Conservation (phyloP, 441 rosid species). For the Populus trichocarpa region DNA sequence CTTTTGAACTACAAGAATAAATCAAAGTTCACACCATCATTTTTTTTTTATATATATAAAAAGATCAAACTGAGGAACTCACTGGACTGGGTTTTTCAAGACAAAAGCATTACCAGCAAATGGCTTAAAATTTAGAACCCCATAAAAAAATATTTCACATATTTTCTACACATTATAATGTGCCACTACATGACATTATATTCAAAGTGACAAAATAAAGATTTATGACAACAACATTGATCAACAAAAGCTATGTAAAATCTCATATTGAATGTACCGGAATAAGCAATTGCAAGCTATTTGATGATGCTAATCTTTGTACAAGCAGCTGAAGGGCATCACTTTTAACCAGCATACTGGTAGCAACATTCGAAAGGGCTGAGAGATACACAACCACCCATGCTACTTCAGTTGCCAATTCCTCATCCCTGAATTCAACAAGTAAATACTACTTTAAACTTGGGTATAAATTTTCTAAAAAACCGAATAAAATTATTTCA, state of each 20-base stretch:
- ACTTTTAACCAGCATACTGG: conserved; percentile 65
- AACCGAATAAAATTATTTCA: conserved; percentile 76
- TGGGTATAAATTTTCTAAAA: conserved; percentile 10
- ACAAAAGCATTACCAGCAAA: conserved; percentile 6
- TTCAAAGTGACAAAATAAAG: conserved; percentile 15
- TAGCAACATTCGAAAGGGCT: conserved; percentile 85
- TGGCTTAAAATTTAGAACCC: not conserved
- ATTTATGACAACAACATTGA: not conserved
- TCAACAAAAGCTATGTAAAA: conserved; percentile 8
- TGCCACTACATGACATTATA: not conserved
- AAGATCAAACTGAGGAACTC: not conserved
- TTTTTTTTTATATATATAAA: too few species aligned
- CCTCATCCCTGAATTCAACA: conserved; percentile 68
- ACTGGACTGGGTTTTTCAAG: not conserved
- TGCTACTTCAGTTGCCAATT: conserved; percentile 87
- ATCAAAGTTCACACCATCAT: not conserved
- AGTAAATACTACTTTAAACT: conserved; percentile 1
- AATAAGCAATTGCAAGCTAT: conserved; percentile 78
- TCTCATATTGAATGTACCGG: conserved; percentile 54
- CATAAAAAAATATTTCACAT: not conserved
- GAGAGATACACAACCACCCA: conserved; percentile 98
- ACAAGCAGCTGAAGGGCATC: conserved; percentile 71
- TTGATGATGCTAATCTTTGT: conserved; percentile 75
- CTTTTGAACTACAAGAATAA: not conserved
- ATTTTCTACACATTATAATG: not conserved